Percentiles rank a stretch among this genome's conserved stretches.
phyloP scores from a whole-genome alignment of 2,329 filamentous ascomycete genomes.

The Pseudogymnoascus sp. region DNA sequence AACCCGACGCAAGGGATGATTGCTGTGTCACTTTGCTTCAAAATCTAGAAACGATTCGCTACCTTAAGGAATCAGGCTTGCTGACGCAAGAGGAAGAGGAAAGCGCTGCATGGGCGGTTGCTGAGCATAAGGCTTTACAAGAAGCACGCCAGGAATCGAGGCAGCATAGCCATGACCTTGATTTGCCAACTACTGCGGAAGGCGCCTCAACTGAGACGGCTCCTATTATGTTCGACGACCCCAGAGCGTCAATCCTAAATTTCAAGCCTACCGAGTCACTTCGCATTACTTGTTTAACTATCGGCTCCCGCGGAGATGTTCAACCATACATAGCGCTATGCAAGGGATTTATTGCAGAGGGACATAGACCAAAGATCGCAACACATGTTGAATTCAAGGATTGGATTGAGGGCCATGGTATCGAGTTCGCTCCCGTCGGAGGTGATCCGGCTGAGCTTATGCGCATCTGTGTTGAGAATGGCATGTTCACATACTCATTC shows the following conservation, averaged over 20 bases:
- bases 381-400: constrained; percentile 83
- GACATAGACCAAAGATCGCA: constrained; percentile 78
- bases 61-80: constrained; percentile 59
- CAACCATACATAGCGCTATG: constrained; percentile 96
- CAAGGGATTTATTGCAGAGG: constrained; percentile 80
- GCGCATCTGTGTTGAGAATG: constrained; percentile 91
- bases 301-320: constrained; percentile 90
- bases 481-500: constrained; percentile 92
- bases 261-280: constrained; percentile 79
- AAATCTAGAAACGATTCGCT: constrained; percentile 62
- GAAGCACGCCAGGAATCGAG: constrained; percentile 53
- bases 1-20: constrained; percentile 73
- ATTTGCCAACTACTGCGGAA: constrained; percentile 39
- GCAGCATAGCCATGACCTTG: constrained; percentile 41
- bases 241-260: constrained; percentile 76
- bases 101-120: constrained; percentile 64
- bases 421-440: constrained; percentile 80
- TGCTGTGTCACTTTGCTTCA: constrained; percentile 75
- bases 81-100: constrained; percentile 60
- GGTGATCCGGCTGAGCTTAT: constrained; percentile 92
- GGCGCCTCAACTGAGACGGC: constrained; percentile 46
- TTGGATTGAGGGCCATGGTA: constrained; percentile 89
- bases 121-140: constrained; percentile 72
- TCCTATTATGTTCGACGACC: constrained; percentile 82
- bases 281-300: constrained; percentile 85